Evolutionary conservation across 192 early-diverging fungal genomes (phyloP), one percentile per base, ranked within the genome.

Genomic region (Coemansia aciculifera): DNA sequence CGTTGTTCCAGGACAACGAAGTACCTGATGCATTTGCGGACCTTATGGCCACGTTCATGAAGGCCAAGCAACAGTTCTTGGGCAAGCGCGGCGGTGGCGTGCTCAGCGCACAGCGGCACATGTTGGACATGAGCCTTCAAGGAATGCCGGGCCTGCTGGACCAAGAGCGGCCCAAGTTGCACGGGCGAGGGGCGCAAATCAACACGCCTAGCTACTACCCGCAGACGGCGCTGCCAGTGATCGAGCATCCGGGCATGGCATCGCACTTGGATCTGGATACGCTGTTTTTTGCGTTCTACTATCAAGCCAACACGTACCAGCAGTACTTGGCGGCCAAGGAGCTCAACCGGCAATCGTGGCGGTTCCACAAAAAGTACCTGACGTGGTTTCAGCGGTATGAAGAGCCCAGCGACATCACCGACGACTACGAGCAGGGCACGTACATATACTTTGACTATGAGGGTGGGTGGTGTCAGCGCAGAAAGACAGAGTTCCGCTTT

Each of bases 401-500:
- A 68, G 95, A 99, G 81, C 97, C 97, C 44, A 92, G 91, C 75
- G 88, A 88, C 12, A 96, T 97, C 54, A 99, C 94, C 17, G 95
- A 97, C 68, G 93, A 96, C 69, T 99, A 93, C 84, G 97, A 99
- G 80, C 92, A 94, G 75, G 97, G 97, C 24, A 96, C 97, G 23
- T 99, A 99, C 72, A 89, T 98, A 36, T 99, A 98, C 82, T 99
- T 99, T 87, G 97, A 99, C 77, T 98, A 94, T 67, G 96, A 99
- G 76, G 93, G 91, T 17, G 90, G 90, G 23, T 99, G 97, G 97
- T 93, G 94, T 69, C 95, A 98, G 73, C 87, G 93, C 52, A 97
- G 95, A 76, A 97, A 97, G 86, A 85, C 87, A n/a, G 95, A 98
- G 66, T 99, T 99, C 79, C 89, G 93, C 64, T 95, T 95, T 74